phyloP scores from a whole-genome alignment of 176 grass and related monocot genomes.

The Phragmites australis region DNA sequence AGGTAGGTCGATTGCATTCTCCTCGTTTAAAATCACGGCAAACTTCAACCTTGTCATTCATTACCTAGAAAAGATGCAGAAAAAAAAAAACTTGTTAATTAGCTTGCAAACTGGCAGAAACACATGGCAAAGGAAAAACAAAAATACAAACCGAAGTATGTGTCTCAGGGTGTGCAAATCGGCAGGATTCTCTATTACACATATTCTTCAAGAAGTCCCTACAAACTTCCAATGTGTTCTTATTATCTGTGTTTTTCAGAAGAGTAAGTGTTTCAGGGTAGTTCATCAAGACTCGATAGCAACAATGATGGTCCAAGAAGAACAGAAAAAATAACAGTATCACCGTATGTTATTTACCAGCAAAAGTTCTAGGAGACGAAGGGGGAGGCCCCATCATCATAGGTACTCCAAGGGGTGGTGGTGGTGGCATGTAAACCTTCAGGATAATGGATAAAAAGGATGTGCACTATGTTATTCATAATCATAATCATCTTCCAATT shows the following conservation, averaged over 20 bases:
- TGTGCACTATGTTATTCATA: slow-evolving; percentile 17
- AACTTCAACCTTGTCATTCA: slow-evolving; percentile 54
- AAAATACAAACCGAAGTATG: slow-evolving; percentile 44
- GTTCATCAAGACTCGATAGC: slow-evolving; percentile 13
- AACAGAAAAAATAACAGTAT: neutral
- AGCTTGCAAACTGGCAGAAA: slow-evolving; percentile 4
- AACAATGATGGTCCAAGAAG: neutral
- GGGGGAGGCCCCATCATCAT: slow-evolving; percentile 51
- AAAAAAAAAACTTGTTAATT: neutral
- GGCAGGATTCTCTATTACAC: slow-evolving; percentile 64
- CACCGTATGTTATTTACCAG: slow-evolving; percentile 41
- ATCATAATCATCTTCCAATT: neutral
- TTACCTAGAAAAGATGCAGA: slow-evolving; percentile 39
- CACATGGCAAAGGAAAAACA: neutral
- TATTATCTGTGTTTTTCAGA: slow-evolving; percentile 42
- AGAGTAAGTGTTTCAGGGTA: neutral
- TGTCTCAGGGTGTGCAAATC: slow-evolving; percentile 53
- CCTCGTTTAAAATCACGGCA: slow-evolving; percentile 71
- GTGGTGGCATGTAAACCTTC: slow-evolving; percentile 59
- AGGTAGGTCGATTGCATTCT: slow-evolving; percentile 53
- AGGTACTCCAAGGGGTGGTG: slow-evolving; percentile 43
- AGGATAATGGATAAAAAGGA: slow-evolving; percentile 8
- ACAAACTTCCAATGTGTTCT: slow-evolving; percentile 43
- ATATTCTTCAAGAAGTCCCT: slow-evolving; percentile 78
- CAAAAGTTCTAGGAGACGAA: slow-evolving; percentile 41